phyloP scores from a whole-genome alignment of 495 filamentous ascomycete species.

The Podospora anserina region DNA sequence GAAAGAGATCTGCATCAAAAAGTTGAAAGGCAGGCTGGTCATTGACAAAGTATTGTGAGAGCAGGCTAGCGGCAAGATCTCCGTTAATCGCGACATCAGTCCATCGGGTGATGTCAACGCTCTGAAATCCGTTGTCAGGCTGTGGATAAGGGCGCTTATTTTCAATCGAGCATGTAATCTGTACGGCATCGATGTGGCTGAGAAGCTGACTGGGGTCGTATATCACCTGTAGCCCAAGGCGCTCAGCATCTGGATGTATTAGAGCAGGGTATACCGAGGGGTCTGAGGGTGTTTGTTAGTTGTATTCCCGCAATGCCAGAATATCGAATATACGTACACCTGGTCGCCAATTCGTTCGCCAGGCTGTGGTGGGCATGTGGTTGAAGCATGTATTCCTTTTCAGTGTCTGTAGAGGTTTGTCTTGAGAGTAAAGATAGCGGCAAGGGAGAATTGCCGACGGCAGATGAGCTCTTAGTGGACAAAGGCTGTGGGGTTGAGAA shows the following conservation, averaged over 20 bases:
- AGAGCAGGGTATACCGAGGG: slow-evolving; percentile 1
- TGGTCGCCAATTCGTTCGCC: background rate
- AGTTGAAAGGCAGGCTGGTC: background rate
- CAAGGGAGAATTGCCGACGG: background rate
- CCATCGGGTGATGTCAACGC: background rate
- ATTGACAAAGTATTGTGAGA: background rate
- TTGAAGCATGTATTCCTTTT: background rate
- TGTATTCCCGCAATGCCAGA: background rate
- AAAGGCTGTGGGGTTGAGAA: background rate
- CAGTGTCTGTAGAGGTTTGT: background rate
- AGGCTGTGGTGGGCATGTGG: background rate
- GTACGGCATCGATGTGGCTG: background rate
- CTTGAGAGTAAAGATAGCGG: background rate
- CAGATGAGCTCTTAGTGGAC: background rate
- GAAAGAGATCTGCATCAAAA: slow-evolving; percentile 5
- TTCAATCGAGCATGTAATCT: background rate
- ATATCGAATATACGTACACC: background rate
- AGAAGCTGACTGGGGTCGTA: background rate
- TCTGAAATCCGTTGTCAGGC: background rate
- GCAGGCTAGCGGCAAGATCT: background rate
- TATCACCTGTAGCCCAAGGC: background rate
- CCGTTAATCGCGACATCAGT: background rate
- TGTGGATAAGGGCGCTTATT: background rate
- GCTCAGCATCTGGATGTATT: background rate
- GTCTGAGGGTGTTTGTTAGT: background rate